Evolutionary conservation across 176 grass and related monocot genomes (phyloP).

Genomic region (Aechmea fasciata): DNA sequence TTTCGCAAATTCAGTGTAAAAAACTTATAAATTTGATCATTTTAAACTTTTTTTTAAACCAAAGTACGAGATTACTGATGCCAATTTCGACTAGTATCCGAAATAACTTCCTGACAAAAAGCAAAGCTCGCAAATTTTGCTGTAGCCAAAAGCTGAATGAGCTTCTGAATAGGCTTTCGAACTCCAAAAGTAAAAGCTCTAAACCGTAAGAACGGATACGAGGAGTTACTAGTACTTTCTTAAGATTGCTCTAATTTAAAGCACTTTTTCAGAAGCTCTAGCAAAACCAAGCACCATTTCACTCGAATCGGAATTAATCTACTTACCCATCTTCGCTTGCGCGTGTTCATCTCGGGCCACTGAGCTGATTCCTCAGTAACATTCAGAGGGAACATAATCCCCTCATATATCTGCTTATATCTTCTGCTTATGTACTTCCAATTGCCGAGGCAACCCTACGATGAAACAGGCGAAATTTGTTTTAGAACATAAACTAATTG

Average conservation of each 20-base stretch:
- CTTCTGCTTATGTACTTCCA: slow-evolving; percentile 85
- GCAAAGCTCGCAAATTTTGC: no score
- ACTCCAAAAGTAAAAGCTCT: no score
- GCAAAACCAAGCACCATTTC: not conserved
- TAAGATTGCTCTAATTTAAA: no score
- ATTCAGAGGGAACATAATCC: slow-evolving; percentile 68
- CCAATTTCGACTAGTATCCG: not conserved
- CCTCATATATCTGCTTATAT: slow-evolving; percentile 57
- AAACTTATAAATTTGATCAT: not conserved
- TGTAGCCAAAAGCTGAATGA: no score
- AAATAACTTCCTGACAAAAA: no score
- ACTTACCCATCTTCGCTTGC: slow-evolving; percentile 72
- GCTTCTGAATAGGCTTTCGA: no score
- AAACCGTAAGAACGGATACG: no score
- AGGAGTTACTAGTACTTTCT: no score
- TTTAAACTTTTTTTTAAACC: not conserved
- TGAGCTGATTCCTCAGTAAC: slow-evolving; percentile 57
- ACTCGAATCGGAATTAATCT: not conserved
- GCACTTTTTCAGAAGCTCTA: no score
- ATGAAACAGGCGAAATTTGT: not conserved
- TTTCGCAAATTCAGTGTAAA: not conserved
- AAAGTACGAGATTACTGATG: not conserved
- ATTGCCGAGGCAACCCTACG: slow-evolving; percentile 30
- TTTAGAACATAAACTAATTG: no score
- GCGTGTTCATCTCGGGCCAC: slow-evolving; percentile 82